A percentile compares a stretch with the other conserved stretches of the same genome.
These are phyloP conservation scores for Apiotrichum veenhuisii DNA, from an alignment of 1,284 basidiomycete genomes.

Conservation along the genomic window DNA sequence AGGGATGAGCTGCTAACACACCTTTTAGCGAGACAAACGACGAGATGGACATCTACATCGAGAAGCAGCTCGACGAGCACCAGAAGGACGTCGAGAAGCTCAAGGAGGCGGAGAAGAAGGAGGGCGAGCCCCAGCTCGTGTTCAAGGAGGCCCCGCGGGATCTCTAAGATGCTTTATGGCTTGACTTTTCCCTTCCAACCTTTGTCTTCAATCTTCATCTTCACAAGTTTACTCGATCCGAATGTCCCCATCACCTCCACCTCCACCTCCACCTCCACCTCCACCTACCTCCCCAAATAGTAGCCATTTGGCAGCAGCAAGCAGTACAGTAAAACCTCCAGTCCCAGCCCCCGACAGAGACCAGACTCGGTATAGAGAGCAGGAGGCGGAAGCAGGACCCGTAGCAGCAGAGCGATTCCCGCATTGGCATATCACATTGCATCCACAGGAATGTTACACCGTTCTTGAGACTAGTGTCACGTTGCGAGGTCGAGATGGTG, in stretches of 20 bases:
- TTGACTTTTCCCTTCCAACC: too few relatives aligned
- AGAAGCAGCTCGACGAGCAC: conserved; percentile 51
- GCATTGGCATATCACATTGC: conserved; percentile 10
- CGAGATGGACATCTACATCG: conserved; percentile 92
- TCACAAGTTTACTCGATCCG: too few relatives aligned
- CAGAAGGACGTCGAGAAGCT: conserved; percentile 22
- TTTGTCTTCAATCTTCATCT: too few relatives aligned
- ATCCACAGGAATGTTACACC: conserved; percentile 12
- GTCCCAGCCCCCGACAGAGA: not conserved
- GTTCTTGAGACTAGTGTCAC: conserved; percentile 2
- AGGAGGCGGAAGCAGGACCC: not conserved
- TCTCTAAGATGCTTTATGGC: too few relatives aligned
- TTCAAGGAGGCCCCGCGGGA: conserved; percentile 2
- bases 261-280: too few relatives aligned
- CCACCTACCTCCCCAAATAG: too few relatives aligned
- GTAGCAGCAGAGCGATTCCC: not conserved
- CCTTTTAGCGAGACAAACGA: conserved; percentile 57
- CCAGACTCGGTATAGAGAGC: not conserved
- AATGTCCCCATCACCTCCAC: too few relatives aligned
- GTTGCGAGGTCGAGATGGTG: too few relatives aligned
- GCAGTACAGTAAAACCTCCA: not conserved
- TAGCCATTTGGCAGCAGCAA: not conserved
- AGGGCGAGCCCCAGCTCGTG: conserved; percentile 5
- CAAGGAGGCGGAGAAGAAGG: conserved; percentile 6
- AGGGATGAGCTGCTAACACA: not conserved